Conservation (phyloP, 768 basidiomycete species). For the Chiua virens region DNA sequence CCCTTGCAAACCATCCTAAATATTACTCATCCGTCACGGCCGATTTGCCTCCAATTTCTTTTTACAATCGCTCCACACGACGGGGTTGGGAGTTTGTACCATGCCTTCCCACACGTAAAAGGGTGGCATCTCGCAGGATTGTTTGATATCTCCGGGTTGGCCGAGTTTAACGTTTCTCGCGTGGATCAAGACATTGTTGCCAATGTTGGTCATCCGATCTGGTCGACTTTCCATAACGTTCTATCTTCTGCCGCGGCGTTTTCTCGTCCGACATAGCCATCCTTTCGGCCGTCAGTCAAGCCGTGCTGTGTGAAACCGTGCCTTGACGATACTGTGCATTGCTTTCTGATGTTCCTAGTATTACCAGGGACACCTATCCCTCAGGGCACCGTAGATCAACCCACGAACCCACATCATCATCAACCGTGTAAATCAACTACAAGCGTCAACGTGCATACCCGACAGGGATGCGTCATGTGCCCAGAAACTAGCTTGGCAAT, state of each 20-base stretch:
- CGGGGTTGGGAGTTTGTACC: too few relatives aligned
- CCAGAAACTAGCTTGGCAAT: slow-evolving; percentile 11
- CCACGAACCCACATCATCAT: slow-evolving; percentile 12
- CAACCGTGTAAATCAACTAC: slow-evolving; percentile 10
- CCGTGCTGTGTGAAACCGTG: slow-evolving; percentile 9
- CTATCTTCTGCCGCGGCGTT: slow-evolving; percentile 7
- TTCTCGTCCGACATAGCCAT: not conserved
- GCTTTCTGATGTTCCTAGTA: not conserved
- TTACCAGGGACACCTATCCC: not conserved
- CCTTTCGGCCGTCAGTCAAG: not conserved
- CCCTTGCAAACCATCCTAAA: too few relatives aligned
- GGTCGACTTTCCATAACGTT: not conserved
- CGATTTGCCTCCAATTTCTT: too few relatives aligned
- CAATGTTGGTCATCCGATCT: not conserved
- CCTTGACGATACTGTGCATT: slow-evolving; percentile 2
- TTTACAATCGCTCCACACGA: too few relatives aligned
- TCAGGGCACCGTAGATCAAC: slow-evolving; percentile 14
- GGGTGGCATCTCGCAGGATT: not conserved
- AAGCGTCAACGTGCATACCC: not conserved
- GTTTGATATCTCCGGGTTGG: not conserved
- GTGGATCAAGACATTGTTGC: not conserved
- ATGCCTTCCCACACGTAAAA: slow-evolving; percentile 1
- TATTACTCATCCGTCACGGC: too few relatives aligned
- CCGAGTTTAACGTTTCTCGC: not conserved
- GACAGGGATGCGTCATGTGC: too few relatives aligned